phyloP scores from a whole-genome alignment of 2,329 filamentous ascomycete species.

The Polytolypa hystricis region DNA sequence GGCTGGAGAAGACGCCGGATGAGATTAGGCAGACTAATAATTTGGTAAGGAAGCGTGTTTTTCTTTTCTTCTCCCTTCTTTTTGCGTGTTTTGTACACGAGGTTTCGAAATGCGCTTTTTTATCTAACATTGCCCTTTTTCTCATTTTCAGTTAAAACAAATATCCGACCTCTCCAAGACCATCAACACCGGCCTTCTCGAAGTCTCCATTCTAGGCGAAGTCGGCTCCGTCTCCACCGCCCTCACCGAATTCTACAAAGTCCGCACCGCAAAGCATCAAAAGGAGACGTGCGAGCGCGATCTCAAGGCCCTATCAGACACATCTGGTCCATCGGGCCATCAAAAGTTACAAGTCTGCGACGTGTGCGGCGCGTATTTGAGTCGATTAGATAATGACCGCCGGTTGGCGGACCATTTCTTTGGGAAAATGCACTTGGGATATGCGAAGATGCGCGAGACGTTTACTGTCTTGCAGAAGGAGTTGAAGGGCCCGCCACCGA shows the following conservation, averaged over 20 bases:
- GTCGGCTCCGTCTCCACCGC: constrained; percentile 69
- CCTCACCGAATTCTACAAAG: constrained; percentile 77
- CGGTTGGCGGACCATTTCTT: constrained; percentile 95
- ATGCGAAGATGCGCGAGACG: constrained; percentile 95
- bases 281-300: constrained; percentile 80
- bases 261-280: constrained; percentile 65
- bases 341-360: constrained; percentile 98
- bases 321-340: constrained; percentile 82
- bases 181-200: constrained; percentile 70
- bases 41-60: constrained; percentile 40
- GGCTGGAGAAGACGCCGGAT: constrained; percentile 93
- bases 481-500: constrained; percentile 58
- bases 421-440: constrained; percentile 97
- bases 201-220: constrained; percentile 77
- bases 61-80: background rate
- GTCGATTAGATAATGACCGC: constrained; percentile 84
- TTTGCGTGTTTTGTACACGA: background rate
- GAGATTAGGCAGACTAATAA: constrained; percentile 93
- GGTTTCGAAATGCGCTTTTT: background rate
- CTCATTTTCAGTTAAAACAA: constrained; percentile 52
- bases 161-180: constrained; percentile 71
- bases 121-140: background rate
- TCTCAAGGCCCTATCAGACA: constrained; percentile 82
- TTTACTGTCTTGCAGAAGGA: constrained; percentile 80
- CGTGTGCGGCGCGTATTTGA: constrained; percentile 91